phyloP scores from a whole-genome alignment of 2,329 filamentous ascomycete genomes.

The Tolypocladium amazonense region DNA sequence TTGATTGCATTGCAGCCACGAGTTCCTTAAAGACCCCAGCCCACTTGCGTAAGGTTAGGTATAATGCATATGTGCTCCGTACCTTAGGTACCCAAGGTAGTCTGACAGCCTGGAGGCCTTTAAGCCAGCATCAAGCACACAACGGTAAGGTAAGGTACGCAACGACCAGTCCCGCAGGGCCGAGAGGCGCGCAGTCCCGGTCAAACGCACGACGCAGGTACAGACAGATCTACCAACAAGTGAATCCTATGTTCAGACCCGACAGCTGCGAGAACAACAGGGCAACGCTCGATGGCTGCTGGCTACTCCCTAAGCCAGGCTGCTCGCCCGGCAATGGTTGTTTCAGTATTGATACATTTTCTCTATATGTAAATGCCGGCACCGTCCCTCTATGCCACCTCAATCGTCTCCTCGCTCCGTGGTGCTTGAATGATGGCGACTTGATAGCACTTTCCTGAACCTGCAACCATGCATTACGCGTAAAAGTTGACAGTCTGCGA shows the following conservation, averaged over 20 bases:
- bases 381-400: neutral
- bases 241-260: neutral
- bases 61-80: too few species aligned
- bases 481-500: constrained; percentile 47
- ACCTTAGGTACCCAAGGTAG: too few species aligned
- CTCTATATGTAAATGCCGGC: neutral
- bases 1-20: too few species aligned
- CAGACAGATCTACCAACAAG: neutral
- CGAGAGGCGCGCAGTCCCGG: neutral
- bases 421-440: neutral
- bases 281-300: neutral
- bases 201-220: neutral
- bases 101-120: too few species aligned
- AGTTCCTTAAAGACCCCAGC: too few species aligned
- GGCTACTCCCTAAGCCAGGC: neutral
- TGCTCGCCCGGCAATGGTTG: neutral
- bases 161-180: neutral
- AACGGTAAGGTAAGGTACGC: too few species aligned
- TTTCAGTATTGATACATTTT: neutral
- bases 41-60: too few species aligned
- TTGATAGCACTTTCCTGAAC: neutral
- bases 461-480: constrained; percentile 23
- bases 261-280: neutral
- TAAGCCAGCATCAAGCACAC: neutral
- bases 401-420: neutral